These are phyloP conservation scores for Puccinia triticina DNA, from an alignment of 1,284 basidiomycete genomes.

Conservation along the genomic window DNA sequence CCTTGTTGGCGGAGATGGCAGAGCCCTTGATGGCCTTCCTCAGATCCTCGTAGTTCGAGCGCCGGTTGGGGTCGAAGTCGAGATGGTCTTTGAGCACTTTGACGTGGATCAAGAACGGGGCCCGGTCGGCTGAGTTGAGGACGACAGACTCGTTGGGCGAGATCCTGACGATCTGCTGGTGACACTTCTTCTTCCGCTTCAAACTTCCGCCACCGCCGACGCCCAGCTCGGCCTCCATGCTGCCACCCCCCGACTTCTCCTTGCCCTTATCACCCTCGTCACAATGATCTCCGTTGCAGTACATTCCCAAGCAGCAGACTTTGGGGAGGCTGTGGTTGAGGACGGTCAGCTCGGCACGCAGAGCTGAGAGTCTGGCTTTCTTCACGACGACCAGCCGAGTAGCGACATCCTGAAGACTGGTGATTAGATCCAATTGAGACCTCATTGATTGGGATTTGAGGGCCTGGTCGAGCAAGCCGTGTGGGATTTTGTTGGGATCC, in stretches of 20 bases:
- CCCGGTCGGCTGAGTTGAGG: too few relatives aligned
- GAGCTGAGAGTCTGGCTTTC: slow-evolving; percentile 88
- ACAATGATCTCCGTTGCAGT: slow-evolving; percentile 43
- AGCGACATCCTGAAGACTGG: slow-evolving; percentile 93
- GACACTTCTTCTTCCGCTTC: too few relatives aligned
- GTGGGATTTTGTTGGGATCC: slow-evolving; percentile 35
- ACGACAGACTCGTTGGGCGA: too few relatives aligned
- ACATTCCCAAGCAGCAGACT: slow-evolving; percentile 50
- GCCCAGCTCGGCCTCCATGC: too few relatives aligned
- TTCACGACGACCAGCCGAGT: slow-evolving; percentile 88
- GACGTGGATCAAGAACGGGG: too few relatives aligned
- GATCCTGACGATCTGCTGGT: too few relatives aligned
- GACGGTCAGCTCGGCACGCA: slow-evolving; percentile 91
- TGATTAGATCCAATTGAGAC: slow-evolving; percentile 88
- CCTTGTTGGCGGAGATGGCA: slow-evolving; percentile 54
- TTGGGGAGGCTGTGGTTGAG: slow-evolving; percentile 80
- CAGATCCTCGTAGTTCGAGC: slow-evolving; percentile 70
- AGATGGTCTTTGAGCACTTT: slow-evolving; percentile 90
- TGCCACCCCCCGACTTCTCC: too few relatives aligned
- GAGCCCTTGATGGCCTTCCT: too few relatives aligned
- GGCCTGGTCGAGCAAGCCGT: slow-evolving; percentile 28
- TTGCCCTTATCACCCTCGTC: slow-evolving; percentile 4
- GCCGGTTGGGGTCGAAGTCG: slow-evolving; percentile 84
- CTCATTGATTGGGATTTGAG: slow-evolving; percentile 60
- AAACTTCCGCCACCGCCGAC: too few relatives aligned